phyloP scores from a whole-genome alignment of 2,329 filamentous ascomycete species.

The Rutstroemia sp. region DNA sequence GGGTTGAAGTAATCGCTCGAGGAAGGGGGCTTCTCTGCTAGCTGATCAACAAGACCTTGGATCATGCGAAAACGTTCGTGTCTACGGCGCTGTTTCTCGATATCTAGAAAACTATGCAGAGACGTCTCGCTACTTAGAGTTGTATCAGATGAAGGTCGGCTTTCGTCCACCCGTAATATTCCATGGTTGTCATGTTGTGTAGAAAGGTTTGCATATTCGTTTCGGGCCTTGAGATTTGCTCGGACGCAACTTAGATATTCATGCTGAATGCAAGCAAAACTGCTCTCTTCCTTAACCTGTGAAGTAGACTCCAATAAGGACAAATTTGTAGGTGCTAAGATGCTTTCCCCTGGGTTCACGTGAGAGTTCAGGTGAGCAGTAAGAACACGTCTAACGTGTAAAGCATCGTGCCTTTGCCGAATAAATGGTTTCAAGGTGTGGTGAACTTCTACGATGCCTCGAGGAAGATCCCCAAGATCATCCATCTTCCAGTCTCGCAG shows the following conservation, averaged over 20 bases:
- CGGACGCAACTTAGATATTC: conserved; percentile 49
- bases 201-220: conserved; percentile 34
- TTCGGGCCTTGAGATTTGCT: conserved; percentile 44
- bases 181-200: conserved; percentile 16
- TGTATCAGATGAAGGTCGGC: conserved; percentile 14
- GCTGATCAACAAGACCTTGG: conserved; percentile 42
- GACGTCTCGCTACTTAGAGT: conserved; percentile 9
- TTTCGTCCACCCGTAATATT: conserved; percentile 2
- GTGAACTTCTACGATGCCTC: conserved; percentile 35
- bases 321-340: conserved; percentile 32
- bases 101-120: conserved; percentile 44
- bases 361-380: conserved; percentile 46
- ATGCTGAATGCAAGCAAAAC: conserved; percentile 40
- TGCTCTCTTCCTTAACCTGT: conserved; percentile 30
- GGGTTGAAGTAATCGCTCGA: conserved; percentile 41
- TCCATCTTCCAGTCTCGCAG: conserved; percentile 15
- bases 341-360: conserved; percentile 30
- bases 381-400: conserved; percentile 48
- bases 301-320: conserved; percentile 39
- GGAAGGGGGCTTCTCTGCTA: conserved; percentile 46
- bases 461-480: conserved; percentile 22
- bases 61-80: conserved; percentile 43
- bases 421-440: conserved; percentile 44
- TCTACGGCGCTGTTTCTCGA: conserved; percentile 46
- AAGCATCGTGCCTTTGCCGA: conserved; percentile 49